Evolutionary conservation across 352 stramenopile species (phyloP).

Genomic region (Pythium apleroticum): DNA sequence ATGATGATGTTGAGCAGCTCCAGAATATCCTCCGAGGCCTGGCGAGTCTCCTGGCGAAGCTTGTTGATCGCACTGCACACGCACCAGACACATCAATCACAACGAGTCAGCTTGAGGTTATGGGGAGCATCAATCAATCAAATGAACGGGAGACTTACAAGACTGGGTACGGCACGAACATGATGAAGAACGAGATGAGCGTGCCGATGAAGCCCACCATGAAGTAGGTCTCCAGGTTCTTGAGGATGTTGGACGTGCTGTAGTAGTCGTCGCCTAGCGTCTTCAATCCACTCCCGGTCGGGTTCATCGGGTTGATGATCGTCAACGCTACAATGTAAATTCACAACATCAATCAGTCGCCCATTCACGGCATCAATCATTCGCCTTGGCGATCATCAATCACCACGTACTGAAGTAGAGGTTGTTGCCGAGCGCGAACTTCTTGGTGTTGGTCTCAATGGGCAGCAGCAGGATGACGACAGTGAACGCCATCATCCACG

Average conservation of each 20-base stretch:
- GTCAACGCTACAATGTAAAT: constrained; percentile 44
- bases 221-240: constrained; percentile 75
- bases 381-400: not conserved
- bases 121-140: constrained; percentile 3
- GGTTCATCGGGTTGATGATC: constrained; percentile 69
- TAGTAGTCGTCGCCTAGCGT: constrained; percentile 44
- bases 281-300: constrained; percentile 52
- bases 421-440: constrained; percentile 81
- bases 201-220: constrained; percentile 72
- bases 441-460: constrained; percentile 84
- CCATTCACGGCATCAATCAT: not conserved
- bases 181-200: constrained; percentile 29
- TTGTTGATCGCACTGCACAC: constrained; percentile 49
- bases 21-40: constrained; percentile 54
- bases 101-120: not conserved
- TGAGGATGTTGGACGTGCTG: constrained; percentile 61
- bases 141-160: constrained; percentile 47
- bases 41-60: constrained; percentile 48
- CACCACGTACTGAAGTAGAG: constrained; percentile 68
- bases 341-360: not conserved
- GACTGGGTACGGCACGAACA: constrained; percentile 77
- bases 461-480: constrained; percentile 59
- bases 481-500: constrained; percentile 78
- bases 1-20: constrained; percentile 82
- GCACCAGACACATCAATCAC: not conserved